phyloP scores from a whole-genome alignment of 495 filamentous ascomycete genomes.

The Hypoxylon cercidicola region DNA sequence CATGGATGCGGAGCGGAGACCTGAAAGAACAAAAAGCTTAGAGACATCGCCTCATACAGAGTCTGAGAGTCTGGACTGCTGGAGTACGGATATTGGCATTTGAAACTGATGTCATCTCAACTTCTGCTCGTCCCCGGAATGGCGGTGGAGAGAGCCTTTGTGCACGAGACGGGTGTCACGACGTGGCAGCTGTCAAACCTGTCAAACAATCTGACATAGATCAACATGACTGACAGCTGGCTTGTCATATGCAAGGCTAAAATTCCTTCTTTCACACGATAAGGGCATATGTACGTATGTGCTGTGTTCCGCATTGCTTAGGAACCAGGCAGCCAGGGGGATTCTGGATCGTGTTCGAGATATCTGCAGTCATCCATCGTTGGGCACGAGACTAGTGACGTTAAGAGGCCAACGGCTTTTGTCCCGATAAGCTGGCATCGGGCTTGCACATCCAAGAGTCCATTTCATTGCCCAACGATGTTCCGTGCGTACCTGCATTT shows the following conservation, averaged over 20 bases:
- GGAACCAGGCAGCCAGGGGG: slow-evolving; percentile 34
- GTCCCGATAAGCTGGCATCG: slow-evolving; percentile 31
- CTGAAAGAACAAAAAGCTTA: slow-evolving; percentile 19
- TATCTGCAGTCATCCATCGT: slow-evolving; percentile 29
- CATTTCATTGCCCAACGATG: slow-evolving; percentile 22
- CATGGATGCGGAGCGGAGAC: slow-evolving; percentile 17
- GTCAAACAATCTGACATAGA: slow-evolving; percentile 25
- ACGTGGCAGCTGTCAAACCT: slow-evolving; percentile 29
- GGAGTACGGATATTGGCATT: slow-evolving; percentile 15
- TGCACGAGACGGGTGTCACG: slow-evolving; percentile 26
- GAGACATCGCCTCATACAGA: slow-evolving; percentile 23
- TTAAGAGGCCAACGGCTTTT: slow-evolving; percentile 12
- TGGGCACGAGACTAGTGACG: slow-evolving; percentile 26
- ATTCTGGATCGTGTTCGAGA: slow-evolving; percentile 35
- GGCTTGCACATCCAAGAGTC: slow-evolving; percentile 16
- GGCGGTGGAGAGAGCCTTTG: slow-evolving; percentile 26
- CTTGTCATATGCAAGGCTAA: slow-evolving; percentile 38
- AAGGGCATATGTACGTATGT: slow-evolving; percentile 14
- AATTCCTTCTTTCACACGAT: slow-evolving; percentile 13
- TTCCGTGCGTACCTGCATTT: slow-evolving; percentile 14
- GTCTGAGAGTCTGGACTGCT: slow-evolving; percentile 24
- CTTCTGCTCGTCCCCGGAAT: slow-evolving; percentile 33
- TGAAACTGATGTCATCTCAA: slow-evolving; percentile 38
- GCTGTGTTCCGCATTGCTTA: slow-evolving; percentile 25
- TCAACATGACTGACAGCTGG: slow-evolving; percentile 6